These are phyloP conservation scores for Phlebiopsis flavidoalba DNA, from an alignment of 768 basidiomycete genomes.

Conservation along the genomic window DNA sequence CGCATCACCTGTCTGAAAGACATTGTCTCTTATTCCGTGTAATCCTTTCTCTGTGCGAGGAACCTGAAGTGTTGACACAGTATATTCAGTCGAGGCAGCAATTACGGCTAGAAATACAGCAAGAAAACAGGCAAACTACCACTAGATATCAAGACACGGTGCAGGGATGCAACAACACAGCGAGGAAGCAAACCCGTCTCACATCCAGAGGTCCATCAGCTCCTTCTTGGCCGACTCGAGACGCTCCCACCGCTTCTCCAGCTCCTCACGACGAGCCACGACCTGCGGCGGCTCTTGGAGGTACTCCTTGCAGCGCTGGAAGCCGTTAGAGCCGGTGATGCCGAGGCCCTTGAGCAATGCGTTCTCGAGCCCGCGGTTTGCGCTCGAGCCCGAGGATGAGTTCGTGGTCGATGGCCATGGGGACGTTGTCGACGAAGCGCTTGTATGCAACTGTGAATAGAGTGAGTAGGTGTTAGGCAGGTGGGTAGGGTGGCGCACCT, in stretches of 20 bases:
- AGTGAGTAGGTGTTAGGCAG: neutral
- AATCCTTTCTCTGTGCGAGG: too few species aligned
- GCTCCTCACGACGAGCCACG: constrained; percentile 40
- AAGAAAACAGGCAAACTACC: neutral
- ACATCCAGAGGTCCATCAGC: constrained; percentile 22
- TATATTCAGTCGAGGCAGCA: too few species aligned
- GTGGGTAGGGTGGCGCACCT: constrained; percentile 34
- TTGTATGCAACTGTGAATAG: constrained; percentile 34
- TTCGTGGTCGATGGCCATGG: constrained; percentile 41
- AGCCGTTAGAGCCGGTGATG: constrained; percentile 43
- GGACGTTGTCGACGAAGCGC: constrained; percentile 39
- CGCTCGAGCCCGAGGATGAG: constrained; percentile 48
- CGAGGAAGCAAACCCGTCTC: neutral
- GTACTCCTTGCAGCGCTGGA: constrained; percentile 42
- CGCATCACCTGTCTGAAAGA: neutral
- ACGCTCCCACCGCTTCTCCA: constrained; percentile 47
- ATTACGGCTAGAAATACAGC: too few species aligned
- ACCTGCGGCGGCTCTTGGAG: constrained; percentile 46
- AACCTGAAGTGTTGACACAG: too few species aligned
- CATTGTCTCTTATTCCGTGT: neutral
- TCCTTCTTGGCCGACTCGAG: constrained; percentile 42
- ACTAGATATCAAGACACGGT: neutral
- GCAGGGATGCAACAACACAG: neutral
- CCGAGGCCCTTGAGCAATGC: constrained; percentile 45
- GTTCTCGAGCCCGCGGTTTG: constrained; percentile 38